Base-by-base conservation (phyloP, 139 green algal genomes). In the Raphidocelis subcapitata region DNA sequence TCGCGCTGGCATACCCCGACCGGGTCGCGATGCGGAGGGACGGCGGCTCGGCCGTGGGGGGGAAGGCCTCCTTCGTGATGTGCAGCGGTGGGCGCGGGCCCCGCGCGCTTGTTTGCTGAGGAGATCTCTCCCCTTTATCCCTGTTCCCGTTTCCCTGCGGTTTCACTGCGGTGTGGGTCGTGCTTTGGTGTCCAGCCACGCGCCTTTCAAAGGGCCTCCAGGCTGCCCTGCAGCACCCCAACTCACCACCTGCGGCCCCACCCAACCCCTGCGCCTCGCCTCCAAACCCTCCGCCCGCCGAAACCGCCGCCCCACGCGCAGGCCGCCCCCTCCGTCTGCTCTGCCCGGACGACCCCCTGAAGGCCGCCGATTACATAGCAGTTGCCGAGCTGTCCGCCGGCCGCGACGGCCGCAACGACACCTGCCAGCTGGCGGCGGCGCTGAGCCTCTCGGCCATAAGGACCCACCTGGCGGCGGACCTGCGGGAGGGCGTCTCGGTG, bases 1-100 rank as follows among this genome's bases (percentile, higher is more conserved):
- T 92, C 32, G 84, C 87, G 44, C 51, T 77, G 0, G 87, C 87
- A 3, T 92, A 88, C 69, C 87, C 87, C 0, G 87, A 92, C 57
- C 76, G 87, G 41, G 73, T 92, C 8, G 84, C 78, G 14, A 65
- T 75, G 66, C 47, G 70, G 12, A 66, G 76, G 28, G 57, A 49
- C 5, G 72, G 35, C 18, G 60, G 60, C 15, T 36, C 20, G 5
- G 41, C 15, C 15, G 31, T 63, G 16, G 56, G n/a, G 32, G 60
- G 52, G 24, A 15, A n/a, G 12, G 41, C 41, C 41, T 20, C 41
- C 41, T 49, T 49, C 12, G 41, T 49, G 41, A 8, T 49, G 8
- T 20, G 41, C 41, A 28, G 12, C 5, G 24, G 52, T 32, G 52
- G 24, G 52, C 10, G 52, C 21, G 12, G 24, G 52, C 52, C 23